These are phyloP conservation scores for Kwoniella sp. DNA, from an alignment of 768 basidiomycete genomes.

Conservation along the genomic window DNA sequence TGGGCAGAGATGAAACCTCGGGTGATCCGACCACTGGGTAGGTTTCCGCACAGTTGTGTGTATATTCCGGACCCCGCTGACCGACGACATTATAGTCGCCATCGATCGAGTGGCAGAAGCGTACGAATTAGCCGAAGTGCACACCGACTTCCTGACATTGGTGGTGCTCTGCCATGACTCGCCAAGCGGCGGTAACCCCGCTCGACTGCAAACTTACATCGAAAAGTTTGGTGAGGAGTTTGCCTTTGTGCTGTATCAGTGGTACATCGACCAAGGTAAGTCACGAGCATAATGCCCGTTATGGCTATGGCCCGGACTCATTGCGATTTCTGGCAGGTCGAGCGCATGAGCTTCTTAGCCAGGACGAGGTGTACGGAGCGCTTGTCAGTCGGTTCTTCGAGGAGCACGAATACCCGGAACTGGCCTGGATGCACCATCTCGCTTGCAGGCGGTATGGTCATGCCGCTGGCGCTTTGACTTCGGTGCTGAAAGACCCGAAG, in stretches of 20 bases:
- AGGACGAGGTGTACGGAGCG: slow-evolving; percentile 60
- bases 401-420: slow-evolving; percentile 55
- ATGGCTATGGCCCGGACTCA: not conserved
- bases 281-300: not conserved
- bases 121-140: slow-evolving; percentile 77
- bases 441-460: slow-evolving; percentile 62
- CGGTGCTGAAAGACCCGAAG: slow-evolving; percentile 55
- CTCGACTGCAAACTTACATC: slow-evolving; percentile 62
- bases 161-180: slow-evolving; percentile 70
- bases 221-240: slow-evolving; percentile 76
- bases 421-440: slow-evolving; percentile 81
- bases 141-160: slow-evolving; percentile 79
- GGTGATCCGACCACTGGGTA: slow-evolving; percentile 74
- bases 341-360: slow-evolving; percentile 72
- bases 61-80: not conserved
- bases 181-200: slow-evolving; percentile 47
- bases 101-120: slow-evolving; percentile 66
- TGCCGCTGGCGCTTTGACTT: slow-evolving; percentile 63
- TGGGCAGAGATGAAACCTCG: slow-evolving; percentile 71
- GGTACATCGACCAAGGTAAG: slow-evolving; percentile 85
- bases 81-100: slow-evolving; percentile 55
- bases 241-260: slow-evolving; percentile 80
- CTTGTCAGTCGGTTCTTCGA: slow-evolving; percentile 73
- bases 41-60: slow-evolving; percentile 36
- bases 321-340: slow-evolving; percentile 57